Evolutionary conservation across 2,329 filamentous ascomycete species (phyloP).

Genomic region (Fusarium beomiforme): DNA sequence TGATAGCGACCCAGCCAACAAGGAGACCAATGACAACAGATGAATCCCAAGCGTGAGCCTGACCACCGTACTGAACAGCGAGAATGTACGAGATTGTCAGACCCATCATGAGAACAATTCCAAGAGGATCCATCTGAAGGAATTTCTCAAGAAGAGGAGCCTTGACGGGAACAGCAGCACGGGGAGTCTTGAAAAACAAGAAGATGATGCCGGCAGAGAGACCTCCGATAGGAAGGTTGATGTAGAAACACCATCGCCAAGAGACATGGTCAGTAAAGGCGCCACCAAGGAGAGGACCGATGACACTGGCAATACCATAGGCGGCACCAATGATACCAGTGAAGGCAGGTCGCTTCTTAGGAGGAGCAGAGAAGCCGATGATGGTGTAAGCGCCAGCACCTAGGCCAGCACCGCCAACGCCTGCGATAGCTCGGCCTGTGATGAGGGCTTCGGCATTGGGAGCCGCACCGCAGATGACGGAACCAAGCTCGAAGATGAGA

Average conservation of each 20-base stretch:
- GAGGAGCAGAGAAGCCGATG: constrained; percentile 55
- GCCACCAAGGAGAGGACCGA: constrained; percentile 51
- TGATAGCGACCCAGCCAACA: constrained; percentile 51
- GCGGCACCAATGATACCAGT: constrained; percentile 52
- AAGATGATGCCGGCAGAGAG: constrained; percentile 49
- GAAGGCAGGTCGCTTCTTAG: constrained; percentile 49
- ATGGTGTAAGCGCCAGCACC: constrained; percentile 61
- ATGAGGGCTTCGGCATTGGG: constrained; percentile 60
- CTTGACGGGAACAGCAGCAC: constrained; percentile 49
- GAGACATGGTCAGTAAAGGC: constrained; percentile 51
- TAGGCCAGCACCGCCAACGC: constrained; percentile 60
- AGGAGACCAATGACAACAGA: constrained; percentile 55
- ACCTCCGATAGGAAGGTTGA: constrained; percentile 51
- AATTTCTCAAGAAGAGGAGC: constrained; percentile 56
- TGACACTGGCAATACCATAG: constrained; percentile 50
- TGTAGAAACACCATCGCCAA: constrained; percentile 55
- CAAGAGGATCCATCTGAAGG: constrained; percentile 59
- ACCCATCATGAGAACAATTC: constrained; percentile 57
- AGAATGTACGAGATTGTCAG: constrained; percentile 56
- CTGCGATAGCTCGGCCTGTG: constrained; percentile 61
- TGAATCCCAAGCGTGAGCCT: constrained; percentile 54
- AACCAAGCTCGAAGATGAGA: constrained; percentile 64
- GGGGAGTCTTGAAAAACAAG: constrained; percentile 55
- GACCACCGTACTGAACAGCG: constrained; percentile 60
- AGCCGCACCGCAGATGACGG: constrained; percentile 59